Conservation (phyloP, 768 basidiomycete genomes). For the Lentinula aciculospora region DNA sequence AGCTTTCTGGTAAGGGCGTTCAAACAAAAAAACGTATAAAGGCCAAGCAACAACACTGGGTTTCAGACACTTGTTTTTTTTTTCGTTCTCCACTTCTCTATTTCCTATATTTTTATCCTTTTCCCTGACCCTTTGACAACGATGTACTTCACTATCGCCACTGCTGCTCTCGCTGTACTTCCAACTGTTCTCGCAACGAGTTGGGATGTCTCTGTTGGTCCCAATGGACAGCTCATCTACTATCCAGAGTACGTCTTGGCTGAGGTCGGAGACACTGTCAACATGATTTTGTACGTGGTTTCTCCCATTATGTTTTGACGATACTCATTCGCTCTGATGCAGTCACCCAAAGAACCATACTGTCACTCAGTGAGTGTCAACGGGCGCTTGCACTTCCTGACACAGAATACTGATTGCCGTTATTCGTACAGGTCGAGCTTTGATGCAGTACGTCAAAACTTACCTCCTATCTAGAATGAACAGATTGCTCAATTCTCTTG, state of each 20-base stretch:
- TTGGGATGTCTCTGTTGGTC: slow-evolving; percentile 30
- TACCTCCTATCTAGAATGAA: slow-evolving; percentile 14
- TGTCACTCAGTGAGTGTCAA: slow-evolving; percentile 26
- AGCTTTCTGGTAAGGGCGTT: not conserved
- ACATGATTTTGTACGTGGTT: slow-evolving; percentile 41
- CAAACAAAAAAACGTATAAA: not conserved
- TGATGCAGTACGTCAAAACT: slow-evolving; percentile 24
- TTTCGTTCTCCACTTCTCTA: not conserved
- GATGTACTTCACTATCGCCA: not conserved
- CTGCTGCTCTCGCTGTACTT: slow-evolving; percentile 15
- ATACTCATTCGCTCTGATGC: slow-evolving; percentile 26
- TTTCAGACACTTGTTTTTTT: not conserved
- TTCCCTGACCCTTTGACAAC: not conserved
- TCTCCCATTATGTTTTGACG: slow-evolving; percentile 33
- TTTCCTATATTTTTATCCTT: not conserved
- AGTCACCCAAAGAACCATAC: slow-evolving; percentile 47
- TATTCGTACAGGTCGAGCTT: slow-evolving; percentile 26
- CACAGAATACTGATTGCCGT: not conserved
- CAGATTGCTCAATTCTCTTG: not conserved
- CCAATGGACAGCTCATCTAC: slow-evolving; percentile 23
- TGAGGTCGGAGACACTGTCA: slow-evolving; percentile 36
- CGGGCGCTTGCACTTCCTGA: not conserved
- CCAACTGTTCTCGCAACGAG: slow-evolving; percentile 23
- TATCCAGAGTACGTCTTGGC: slow-evolving; percentile 33
- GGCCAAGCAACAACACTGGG: not conserved